phyloP scores from a whole-genome alignment of 176 grass and related monocot genomes.

The Ensete glaucum region DNA sequence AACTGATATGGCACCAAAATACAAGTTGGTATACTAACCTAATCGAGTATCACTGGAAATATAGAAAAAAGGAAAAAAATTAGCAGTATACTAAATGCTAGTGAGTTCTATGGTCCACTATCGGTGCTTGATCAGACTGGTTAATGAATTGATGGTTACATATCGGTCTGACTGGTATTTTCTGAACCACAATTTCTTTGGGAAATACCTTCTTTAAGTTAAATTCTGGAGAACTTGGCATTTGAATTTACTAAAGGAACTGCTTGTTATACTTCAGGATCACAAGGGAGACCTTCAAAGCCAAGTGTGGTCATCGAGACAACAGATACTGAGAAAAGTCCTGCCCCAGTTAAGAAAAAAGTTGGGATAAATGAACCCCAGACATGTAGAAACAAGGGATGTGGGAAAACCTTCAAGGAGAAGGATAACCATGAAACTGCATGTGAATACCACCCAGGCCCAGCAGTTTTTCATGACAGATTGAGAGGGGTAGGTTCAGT shows the following conservation, averaged over 20 bases:
- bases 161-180: no score
- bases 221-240: neutral
- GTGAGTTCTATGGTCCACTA: no score
- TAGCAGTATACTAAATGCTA: no score
- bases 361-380: conserved; percentile 68
- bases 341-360: conserved; percentile 46
- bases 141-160: no score
- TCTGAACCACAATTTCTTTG: no score
- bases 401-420: conserved; percentile 89
- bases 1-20: no score
- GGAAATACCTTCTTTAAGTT: no score
- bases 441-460: conserved; percentile 81
- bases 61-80: no score
- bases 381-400: conserved; percentile 82
- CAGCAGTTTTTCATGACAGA: conserved; percentile 92
- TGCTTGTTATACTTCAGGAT: conserved; percentile 39
- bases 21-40: no score
- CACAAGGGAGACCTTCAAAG: conserved; percentile 52
- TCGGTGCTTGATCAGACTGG: no score
- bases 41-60: no score
- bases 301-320: conserved; percentile 19
- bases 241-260: neutral
- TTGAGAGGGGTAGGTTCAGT: conserved; percentile 59
- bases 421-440: conserved; percentile 92
- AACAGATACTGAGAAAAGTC: conserved; percentile 24